Conservation (phyloP, 2,329 filamentous ascomycete species). For the Colletotrichum musae region DNA sequence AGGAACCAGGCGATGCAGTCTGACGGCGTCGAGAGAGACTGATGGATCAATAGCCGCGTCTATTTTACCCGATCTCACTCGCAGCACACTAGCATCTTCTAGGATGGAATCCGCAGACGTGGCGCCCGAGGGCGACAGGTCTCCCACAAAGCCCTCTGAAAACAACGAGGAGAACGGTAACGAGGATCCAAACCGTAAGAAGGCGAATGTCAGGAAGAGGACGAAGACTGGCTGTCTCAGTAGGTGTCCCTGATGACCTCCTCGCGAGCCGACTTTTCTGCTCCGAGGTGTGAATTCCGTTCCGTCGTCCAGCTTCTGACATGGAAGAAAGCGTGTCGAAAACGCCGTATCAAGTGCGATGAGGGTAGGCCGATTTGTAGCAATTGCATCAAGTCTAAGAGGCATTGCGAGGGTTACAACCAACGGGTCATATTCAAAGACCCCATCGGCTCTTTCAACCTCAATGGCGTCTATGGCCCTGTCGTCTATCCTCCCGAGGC, state of each 20-base stretch:
- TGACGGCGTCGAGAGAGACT: conserved; percentile 14
- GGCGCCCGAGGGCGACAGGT: conserved; percentile 44
- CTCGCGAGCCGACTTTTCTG: neutral
- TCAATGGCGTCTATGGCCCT: conserved; percentile 59
- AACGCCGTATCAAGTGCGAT: conserved; percentile 96
- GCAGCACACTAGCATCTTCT: conserved; percentile 34
- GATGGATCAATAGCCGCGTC: conserved; percentile 33
- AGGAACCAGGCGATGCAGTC: conserved; percentile 24
- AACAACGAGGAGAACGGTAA: conserved; percentile 54
- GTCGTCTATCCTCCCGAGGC: conserved; percentile 62
- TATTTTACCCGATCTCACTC: conserved; percentile 20
- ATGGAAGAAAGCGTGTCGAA: conserved; percentile 80
- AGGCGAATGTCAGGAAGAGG: conserved; percentile 71
- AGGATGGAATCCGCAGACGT: conserved; percentile 49
- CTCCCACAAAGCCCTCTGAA: conserved; percentile 50
- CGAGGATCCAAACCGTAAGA: conserved; percentile 62
- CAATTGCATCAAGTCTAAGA: conserved; percentile 90
- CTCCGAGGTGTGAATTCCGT: no score
- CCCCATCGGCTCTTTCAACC: conserved; percentile 71
- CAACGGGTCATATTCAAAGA: conserved; percentile 87
- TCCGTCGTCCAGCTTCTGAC: conserved; percentile 10
- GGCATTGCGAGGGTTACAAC: conserved; percentile 87
- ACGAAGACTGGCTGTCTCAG: conserved; percentile 95
- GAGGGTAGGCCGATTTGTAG: conserved; percentile 87
- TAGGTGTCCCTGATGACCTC: conserved; percentile 60